These are phyloP conservation scores for Gonium pectorale DNA, from an alignment of 139 green algal genomes.

Conservation along the genomic window DNA sequence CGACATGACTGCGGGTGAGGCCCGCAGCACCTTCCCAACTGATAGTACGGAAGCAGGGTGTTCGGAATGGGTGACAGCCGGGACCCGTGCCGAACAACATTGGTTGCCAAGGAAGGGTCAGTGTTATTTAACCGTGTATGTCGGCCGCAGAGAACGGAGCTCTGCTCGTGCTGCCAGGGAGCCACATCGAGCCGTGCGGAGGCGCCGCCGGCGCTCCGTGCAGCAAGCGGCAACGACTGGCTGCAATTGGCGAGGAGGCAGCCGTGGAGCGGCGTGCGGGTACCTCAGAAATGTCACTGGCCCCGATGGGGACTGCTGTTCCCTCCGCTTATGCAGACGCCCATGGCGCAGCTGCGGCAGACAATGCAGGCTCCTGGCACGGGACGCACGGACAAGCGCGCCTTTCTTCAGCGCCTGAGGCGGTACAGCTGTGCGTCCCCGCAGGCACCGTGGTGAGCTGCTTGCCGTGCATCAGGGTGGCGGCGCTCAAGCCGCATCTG, in stretches of 20 bases:
- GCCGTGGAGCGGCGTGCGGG: not conserved
- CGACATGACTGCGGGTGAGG: slow-evolving; percentile 27
- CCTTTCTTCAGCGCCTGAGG: not conserved
- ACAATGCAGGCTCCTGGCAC: not conserved
- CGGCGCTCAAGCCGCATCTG: not conserved
- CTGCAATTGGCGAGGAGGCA: not conserved
- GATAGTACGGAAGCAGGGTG: not conserved
- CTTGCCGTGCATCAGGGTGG: not conserved
- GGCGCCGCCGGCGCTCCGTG: not conserved
- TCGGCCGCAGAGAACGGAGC: slow-evolving; percentile 13
- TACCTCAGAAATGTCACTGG: no score
- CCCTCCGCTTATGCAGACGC: not conserved
- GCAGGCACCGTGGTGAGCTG: slow-evolving; percentile 13
- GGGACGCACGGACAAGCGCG: not conserved
- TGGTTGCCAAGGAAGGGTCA: not conserved
- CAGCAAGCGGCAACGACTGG: not conserved
- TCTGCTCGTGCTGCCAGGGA: slow-evolving; percentile 22
- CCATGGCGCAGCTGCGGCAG: not conserved
- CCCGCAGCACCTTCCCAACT: no score
- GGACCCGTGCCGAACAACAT: no score
- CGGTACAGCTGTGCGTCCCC: not conserved
- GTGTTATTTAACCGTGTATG: no score
- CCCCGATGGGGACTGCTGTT: no score
- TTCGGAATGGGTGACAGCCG: not conserved
- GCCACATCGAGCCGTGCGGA: not conserved